Percentiles rank a stretch among this genome's conserved stretches.
These are phyloP conservation scores for Komagataella phaffii DNA, from an alignment of 805 yeast species.

Conservation along the genomic window DNA sequence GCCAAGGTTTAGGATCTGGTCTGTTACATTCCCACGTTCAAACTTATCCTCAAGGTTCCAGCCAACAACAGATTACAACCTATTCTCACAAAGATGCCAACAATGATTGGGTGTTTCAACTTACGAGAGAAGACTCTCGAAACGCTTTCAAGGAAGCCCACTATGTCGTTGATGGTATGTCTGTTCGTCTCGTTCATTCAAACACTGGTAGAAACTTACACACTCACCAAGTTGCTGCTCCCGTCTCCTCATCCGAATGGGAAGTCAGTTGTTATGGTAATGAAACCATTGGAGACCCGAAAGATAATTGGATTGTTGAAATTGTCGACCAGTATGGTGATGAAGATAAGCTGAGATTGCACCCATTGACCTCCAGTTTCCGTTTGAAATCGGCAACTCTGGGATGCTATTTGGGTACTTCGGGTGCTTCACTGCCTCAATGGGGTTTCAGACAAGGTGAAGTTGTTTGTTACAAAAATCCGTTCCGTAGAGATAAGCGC, in stretches of 20 bases:
- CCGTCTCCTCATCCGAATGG: constrained; percentile 46
- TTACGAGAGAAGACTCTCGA: constrained; percentile 33
- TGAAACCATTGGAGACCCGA: constrained; percentile 53
- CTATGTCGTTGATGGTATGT: constrained; percentile 45
- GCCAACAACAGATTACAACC: constrained; percentile 89
- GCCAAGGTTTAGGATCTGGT: constrained; percentile 61
- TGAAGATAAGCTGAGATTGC: constrained; percentile 39
- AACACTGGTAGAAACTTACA: constrained; percentile 66
- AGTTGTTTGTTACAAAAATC: constrained; percentile 62
- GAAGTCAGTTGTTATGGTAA: constrained; percentile 89
- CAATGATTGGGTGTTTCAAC: constrained; percentile 68
- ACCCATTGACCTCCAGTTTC: constrained; percentile 67
- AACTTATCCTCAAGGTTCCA: constrained; percentile 80
- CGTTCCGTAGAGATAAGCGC: constrained; percentile 64
- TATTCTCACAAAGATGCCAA: constrained; percentile 83
- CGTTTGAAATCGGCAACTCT: constrained; percentile 48
- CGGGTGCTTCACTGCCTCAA: constrained; percentile 54
- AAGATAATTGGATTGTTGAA: constrained; percentile 88
- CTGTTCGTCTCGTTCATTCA: constrained; percentile 60
- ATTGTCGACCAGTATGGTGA: constrained; percentile 48
- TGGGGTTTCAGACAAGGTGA: constrained; percentile 89
- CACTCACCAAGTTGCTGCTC: constrained; percentile 71
- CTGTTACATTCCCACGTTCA: constrained; percentile 83
- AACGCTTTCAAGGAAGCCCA: constrained; percentile 17
- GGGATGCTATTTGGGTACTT: constrained; percentile 69